Evolutionary conservation across 805 yeast genomes (phyloP).

Genomic region (Candida dendrica): DNA sequence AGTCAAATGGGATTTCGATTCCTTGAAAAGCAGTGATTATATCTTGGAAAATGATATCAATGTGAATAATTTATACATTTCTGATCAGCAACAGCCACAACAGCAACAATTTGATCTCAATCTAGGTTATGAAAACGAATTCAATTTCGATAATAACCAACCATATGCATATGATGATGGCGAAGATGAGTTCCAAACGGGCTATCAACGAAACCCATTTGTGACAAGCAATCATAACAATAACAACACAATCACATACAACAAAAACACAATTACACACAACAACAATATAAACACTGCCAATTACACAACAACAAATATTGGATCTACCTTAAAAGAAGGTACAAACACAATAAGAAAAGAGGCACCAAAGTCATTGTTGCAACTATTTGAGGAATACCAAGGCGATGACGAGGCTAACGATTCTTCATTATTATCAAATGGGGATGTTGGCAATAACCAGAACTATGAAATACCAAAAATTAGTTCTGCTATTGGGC

Average conservation of each 20-base stretch:
- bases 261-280: slow-evolving; percentile 24
- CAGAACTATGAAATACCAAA: slow-evolving; percentile 13
- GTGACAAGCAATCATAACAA: not conserved
- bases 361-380: slow-evolving; percentile 66
- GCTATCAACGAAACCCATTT: slow-evolving; percentile 8
- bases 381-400: slow-evolving; percentile 59
- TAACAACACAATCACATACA: slow-evolving; percentile 18
- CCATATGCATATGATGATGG: slow-evolving; percentile 20
- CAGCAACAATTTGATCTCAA: not conserved
- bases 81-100: slow-evolving; percentile 10
- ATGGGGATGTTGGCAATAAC: not conserved
- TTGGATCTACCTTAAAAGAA: slow-evolving; percentile 18
- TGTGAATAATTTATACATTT: slow-evolving; percentile 25
- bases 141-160: slow-evolving; percentile 10
- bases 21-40: slow-evolving; percentile 66
- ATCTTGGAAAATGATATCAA: slow-evolving; percentile 65
- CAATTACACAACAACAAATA: slow-evolving; percentile 5
- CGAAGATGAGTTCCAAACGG: slow-evolving; percentile 22
- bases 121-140: slow-evolving; percentile 13
- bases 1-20: slow-evolving; percentile 87
- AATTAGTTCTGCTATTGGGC: slow-evolving; percentile 12
- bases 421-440: not conserved
- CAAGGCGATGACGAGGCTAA: slow-evolving; percentile 24
- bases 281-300: not conserved
- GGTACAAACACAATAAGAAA: slow-evolving; percentile 24